A percentile compares a stretch with the other conserved stretches of the same genome.
These are phyloP conservation scores for Oidium heveae DNA, from an alignment of 2,329 filamentous ascomycete genomes.

Conservation along the genomic window DNA sequence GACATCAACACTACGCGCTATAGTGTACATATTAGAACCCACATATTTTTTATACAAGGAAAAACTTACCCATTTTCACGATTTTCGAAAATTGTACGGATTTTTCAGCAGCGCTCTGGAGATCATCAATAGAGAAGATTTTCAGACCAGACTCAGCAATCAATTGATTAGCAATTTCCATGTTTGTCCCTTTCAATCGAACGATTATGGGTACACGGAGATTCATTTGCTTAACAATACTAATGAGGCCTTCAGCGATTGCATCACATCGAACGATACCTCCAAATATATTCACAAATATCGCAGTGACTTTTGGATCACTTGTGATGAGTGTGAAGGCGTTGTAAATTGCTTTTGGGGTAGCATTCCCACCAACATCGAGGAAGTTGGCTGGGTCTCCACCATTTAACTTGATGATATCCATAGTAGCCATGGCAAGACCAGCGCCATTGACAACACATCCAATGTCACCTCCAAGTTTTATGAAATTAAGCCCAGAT, in stretches of 20 bases:
- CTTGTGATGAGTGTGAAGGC: slow-evolving; percentile 97
- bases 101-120: slow-evolving; percentile 93
- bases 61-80: slow-evolving; percentile 72
- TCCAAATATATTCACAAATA: slow-evolving; percentile 99
- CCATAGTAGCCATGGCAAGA: slow-evolving; percentile 99
- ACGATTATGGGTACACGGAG: slow-evolving; percentile 92
- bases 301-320: slow-evolving; percentile 91
- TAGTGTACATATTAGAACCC: slow-evolving; percentile 4
- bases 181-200: slow-evolving; percentile 93
- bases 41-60: not conserved
- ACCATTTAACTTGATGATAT: slow-evolving; percentile 99
- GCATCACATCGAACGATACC: slow-evolving; percentile 96
- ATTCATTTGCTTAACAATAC: slow-evolving; percentile 83
- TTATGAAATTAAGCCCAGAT: slow-evolving; percentile 97
- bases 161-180: slow-evolving; percentile 74
- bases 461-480: slow-evolving; percentile 96
- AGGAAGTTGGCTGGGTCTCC: slow-evolving; percentile 94
- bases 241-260: slow-evolving; percentile 88
- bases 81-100: slow-evolving; percentile 97
- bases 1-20: slow-evolving; percentile 86
- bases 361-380: slow-evolving; percentile 93
- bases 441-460: slow-evolving; percentile 97
- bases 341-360: slow-evolving; percentile 84
- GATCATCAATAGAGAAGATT: slow-evolving; percentile 98
- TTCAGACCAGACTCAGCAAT: slow-evolving; percentile 96